Evolutionary conservation across 192 early-diverging fungal species (phyloP).

Genomic region (Backusella morwellensis): DNA sequence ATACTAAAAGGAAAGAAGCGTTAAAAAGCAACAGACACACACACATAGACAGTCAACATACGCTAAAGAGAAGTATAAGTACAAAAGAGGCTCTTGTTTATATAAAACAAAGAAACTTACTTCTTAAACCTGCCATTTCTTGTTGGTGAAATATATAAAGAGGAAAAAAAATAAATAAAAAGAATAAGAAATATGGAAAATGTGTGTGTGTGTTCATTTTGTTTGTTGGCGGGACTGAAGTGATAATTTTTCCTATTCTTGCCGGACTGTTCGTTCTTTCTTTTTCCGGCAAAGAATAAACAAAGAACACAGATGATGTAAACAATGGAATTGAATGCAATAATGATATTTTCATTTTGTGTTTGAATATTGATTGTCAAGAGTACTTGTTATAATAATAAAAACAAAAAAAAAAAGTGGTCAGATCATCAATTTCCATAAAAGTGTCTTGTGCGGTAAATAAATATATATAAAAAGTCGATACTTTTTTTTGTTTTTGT

Average conservation of each 20-base stretch:
- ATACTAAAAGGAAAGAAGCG: conserved; percentile 46
- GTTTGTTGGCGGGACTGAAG: not conserved
- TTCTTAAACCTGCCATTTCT: conserved; percentile 31
- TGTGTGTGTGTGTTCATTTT: not conserved
- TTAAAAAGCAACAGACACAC: not conserved
- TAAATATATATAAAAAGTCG: not conserved
- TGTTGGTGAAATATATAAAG: not conserved
- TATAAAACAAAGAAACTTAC: conserved; percentile 12
- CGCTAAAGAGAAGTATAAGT: conserved; percentile 14
- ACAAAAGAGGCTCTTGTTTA: not conserved
- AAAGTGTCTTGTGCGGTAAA: not conserved
- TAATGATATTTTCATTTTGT: too few species aligned
- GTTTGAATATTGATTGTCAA: too few species aligned
- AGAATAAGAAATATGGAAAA: not conserved
- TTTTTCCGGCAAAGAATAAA: not conserved
- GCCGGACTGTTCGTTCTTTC: not conserved
- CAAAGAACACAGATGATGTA: too few species aligned
- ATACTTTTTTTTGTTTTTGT: not conserved
- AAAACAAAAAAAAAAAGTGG: not conserved
- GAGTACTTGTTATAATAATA: too few species aligned
- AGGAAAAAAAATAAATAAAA: not conserved
- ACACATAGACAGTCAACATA: not conserved
- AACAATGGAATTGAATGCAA: too few species aligned
- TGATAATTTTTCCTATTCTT: not conserved
- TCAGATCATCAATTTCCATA: not conserved